These are phyloP conservation scores for Lonicera japonica DNA, from an alignment of 129 eudicot species.

Conservation along the genomic window DNA sequence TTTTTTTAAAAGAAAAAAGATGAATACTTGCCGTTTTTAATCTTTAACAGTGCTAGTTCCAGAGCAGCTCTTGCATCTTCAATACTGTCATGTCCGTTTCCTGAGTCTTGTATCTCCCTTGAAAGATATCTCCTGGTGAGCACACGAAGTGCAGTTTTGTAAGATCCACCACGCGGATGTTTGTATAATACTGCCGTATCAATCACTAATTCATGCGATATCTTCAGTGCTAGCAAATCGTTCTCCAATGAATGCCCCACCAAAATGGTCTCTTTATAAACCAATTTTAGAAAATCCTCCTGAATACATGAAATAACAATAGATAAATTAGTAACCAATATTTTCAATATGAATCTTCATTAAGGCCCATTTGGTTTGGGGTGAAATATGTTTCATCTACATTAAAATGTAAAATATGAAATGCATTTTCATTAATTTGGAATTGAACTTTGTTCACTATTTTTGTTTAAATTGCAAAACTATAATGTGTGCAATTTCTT, in stretches of 20 bases:
- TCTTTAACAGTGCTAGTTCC: constrained; percentile 77
- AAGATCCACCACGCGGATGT: constrained; percentile 84
- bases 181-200: constrained; percentile 85
- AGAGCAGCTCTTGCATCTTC: constrained; percentile 96
- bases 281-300: constrained; percentile 71
- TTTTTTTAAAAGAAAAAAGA: too few relatives aligned
- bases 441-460: too few relatives aligned
- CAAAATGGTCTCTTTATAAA: constrained; percentile 73
- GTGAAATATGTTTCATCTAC: too few relatives aligned
- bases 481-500: too few relatives aligned
- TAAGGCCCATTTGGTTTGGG: too few relatives aligned
- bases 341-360: background rate
- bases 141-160: constrained; percentile 85
- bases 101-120: constrained; percentile 85
- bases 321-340: constrained; percentile 2
- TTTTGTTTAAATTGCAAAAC: too few relatives aligned
- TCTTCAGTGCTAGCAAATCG: constrained; percentile 79
- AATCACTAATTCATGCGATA: constrained; percentile 70
- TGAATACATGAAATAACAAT: constrained; percentile 32
- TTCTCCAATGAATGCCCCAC: constrained; percentile 98
- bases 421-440: too few relatives aligned
- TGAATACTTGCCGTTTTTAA: constrained; percentile 51
- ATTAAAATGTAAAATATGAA: too few relatives aligned
- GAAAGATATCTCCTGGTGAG: constrained; percentile 66
- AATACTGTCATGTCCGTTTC: constrained; percentile 80